Base-by-base conservation (phyloP, 306 rosid species). In the Ceratonia siliqua region DNA sequence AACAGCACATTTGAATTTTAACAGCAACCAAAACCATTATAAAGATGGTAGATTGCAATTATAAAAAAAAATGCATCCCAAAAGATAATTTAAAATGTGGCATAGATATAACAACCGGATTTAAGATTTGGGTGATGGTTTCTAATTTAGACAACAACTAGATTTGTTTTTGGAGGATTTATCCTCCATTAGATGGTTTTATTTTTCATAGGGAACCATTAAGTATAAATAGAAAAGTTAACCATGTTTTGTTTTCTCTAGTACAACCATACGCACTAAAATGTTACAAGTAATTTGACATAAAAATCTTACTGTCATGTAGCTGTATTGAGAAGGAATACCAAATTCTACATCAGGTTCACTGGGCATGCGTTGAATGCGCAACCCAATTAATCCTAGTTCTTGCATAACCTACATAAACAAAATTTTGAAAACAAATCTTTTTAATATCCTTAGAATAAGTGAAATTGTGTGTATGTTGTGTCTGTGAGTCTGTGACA, bases 351-450 rank as follows among this genome's bases (percentile, higher is more conserved):
- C 78, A 83, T 42, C 92, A 82, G 97, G 65, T 75, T 94, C 99
- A 70, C 70, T 92, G 33, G 99, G 92, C 99, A 94, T 94, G 46
- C 97, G 96, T 74, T 94, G 99, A 88, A 94, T 94, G 65, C 97
- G 92, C 84, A 94, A 83, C 46, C 99, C 96, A 68, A 94, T 84
- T 76, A 94, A 81, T 48, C 97, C 96, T 50, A 94, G 77, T 75
- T 94, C 99, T 85, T 90, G 97, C 97, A 94, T 92, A 80, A 94
- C 97, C 99, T 94, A 82, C 52, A 85, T 63, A 41, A 41, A 68
- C 74, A 75, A 72, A 66, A 76, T 20, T 20, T 5, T 48, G 13
- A 22, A 52, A 32, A 35, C 27, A 35, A 76, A 24, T 22, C 24
- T 39, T 42, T 48, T n/a, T 35, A 27, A 50, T 57, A 32, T 57